These are phyloP conservation scores for Hymenoscyphus linearis DNA, from an alignment of 2,329 filamentous ascomycete genomes.

Conservation along the genomic window DNA sequence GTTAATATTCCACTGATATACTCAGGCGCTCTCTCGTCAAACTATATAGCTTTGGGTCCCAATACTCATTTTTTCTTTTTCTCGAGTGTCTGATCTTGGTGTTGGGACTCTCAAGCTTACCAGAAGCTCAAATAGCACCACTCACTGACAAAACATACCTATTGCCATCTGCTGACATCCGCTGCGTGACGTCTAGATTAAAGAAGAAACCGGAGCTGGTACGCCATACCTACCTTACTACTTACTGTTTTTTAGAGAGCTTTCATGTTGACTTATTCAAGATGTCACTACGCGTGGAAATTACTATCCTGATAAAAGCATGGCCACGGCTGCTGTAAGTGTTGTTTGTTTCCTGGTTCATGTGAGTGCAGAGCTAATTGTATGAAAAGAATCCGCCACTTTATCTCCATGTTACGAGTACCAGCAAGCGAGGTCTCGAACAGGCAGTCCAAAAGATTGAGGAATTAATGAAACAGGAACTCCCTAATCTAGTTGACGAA, in stretches of 20 bases:
- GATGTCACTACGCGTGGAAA: slow-evolving; percentile 98
- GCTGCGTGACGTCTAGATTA: slow-evolving; percentile 90
- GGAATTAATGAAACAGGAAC: slow-evolving; percentile 91
- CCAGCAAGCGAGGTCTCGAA: slow-evolving; percentile 84
- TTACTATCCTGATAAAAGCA: slow-evolving; percentile 95
- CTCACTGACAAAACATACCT: slow-evolving; percentile 51
- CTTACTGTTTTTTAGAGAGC: slow-evolving; percentile 32
- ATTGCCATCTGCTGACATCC: slow-evolving; percentile 92
- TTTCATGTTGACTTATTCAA: slow-evolving; percentile 61
- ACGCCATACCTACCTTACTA: slow-evolving; percentile 56
- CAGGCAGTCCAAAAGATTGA: slow-evolving; percentile 83
- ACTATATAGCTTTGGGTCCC: slow-evolving; percentile 30
- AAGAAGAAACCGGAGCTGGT: slow-evolving; percentile 99
- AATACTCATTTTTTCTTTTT: slow-evolving; percentile 25
- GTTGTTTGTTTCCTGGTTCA: not conserved
- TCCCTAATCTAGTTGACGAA: slow-evolving; percentile 93
- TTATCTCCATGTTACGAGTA: slow-evolving; percentile 93
- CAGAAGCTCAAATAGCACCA: slow-evolving; percentile 55
- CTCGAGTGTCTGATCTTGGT: slow-evolving; percentile 36
- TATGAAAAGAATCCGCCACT: slow-evolving; percentile 75
- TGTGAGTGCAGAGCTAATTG: slow-evolving; percentile 14
- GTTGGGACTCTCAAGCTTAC: slow-evolving; percentile 66
- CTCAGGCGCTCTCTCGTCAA: slow-evolving; percentile 32
- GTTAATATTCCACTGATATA: slow-evolving; percentile 62
- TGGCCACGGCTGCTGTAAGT: slow-evolving; percentile 88